Conservation (phyloP, 176 grass and related monocot genomes). For the Paspalum notatum region DNA sequence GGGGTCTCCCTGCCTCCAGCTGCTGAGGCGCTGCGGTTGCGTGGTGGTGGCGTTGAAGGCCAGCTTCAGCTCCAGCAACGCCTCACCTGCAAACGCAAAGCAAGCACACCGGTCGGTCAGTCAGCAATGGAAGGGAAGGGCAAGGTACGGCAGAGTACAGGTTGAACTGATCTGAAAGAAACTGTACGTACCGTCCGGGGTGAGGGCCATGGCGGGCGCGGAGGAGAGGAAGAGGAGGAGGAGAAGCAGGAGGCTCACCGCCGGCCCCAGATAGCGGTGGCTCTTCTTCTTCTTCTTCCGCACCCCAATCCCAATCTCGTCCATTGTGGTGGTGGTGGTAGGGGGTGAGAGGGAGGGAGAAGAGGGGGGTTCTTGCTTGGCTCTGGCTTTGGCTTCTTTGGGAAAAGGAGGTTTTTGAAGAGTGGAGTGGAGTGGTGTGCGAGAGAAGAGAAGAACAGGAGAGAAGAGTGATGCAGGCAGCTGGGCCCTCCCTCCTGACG, state of each 20-base stretch:
- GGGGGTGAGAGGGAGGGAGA: neutral
- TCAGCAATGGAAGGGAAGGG: neutral
- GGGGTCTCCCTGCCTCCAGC: conserved; percentile 64
- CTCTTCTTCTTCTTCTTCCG: neutral
- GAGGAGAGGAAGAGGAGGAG: conserved; percentile 35
- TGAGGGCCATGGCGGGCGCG: conserved; percentile 47
- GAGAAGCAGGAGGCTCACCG: neutral
- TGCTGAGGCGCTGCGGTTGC: conserved; percentile 51
- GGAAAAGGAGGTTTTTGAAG: conserved; percentile 11
- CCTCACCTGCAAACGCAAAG: conserved; percentile 56
- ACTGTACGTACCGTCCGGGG: conserved; percentile 61
- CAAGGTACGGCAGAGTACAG: no score
- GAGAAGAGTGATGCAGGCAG: no score
- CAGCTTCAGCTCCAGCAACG: conserved; percentile 72
- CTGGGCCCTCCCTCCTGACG: no score
- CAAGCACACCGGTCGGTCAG: neutral
- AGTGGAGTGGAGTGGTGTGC: neutral
- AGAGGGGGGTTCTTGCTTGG: neutral
- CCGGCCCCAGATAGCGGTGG: neutral
- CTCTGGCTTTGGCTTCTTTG: neutral
- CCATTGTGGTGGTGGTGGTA: conserved; percentile 3
- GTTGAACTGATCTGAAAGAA: no score
- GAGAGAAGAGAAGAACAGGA: neutral
- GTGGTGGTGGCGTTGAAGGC: conserved; percentile 77
- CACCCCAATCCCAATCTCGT: neutral